These are phyloP conservation scores for Colletotrichum liaoningense DNA, from an alignment of 2,329 filamentous ascomycete species.

Conservation along the genomic window DNA sequence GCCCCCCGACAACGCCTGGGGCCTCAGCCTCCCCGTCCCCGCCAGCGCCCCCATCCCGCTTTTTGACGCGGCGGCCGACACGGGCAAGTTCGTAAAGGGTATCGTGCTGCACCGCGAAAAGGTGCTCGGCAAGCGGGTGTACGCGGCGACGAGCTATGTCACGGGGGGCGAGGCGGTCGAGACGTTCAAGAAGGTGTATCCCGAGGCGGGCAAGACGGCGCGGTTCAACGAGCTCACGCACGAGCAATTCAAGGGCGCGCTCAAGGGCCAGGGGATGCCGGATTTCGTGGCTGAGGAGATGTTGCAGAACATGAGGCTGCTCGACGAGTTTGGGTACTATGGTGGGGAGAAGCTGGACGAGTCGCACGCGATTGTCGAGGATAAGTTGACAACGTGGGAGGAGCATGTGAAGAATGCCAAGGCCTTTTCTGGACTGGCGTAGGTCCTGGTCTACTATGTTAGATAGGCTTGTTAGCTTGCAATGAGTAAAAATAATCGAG, in stretches of 20 bases:
- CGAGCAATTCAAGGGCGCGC: slow-evolving; percentile 49
- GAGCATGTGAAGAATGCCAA: slow-evolving; percentile 48
- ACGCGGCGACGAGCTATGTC: slow-evolving; percentile 51
- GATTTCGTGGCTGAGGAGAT: slow-evolving; percentile 48
- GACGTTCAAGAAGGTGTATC: slow-evolving; percentile 44
- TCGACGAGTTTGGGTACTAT: slow-evolving; percentile 56
- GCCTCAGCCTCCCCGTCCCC: slow-evolving; percentile 45
- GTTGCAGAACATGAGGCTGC: slow-evolving; percentile 54
- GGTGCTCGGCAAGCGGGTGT: slow-evolving; percentile 47
- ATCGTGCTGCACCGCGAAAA: slow-evolving; percentile 40
- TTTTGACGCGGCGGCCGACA: slow-evolving; percentile 50
- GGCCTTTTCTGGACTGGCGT: slow-evolving; percentile 51
- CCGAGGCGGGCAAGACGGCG: slow-evolving; percentile 48
- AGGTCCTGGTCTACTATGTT: slow-evolving; percentile 1
- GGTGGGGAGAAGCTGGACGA: slow-evolving; percentile 46
- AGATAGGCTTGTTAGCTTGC: neutral
- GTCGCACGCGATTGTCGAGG: slow-evolving; percentile 46
- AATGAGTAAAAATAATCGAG: neutral
- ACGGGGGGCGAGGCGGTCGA: slow-evolving; percentile 45
- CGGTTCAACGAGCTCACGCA: slow-evolving; percentile 44
- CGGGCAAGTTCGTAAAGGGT: slow-evolving; percentile 51
- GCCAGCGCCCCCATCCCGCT: slow-evolving; percentile 46
- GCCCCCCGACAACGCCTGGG: slow-evolving; percentile 46
- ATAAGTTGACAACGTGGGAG: slow-evolving; percentile 52
- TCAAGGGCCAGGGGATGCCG: slow-evolving; percentile 39